Conservation (phyloP, 2,329 filamentous ascomycete species). For the Fusarium buharicum region DNA sequence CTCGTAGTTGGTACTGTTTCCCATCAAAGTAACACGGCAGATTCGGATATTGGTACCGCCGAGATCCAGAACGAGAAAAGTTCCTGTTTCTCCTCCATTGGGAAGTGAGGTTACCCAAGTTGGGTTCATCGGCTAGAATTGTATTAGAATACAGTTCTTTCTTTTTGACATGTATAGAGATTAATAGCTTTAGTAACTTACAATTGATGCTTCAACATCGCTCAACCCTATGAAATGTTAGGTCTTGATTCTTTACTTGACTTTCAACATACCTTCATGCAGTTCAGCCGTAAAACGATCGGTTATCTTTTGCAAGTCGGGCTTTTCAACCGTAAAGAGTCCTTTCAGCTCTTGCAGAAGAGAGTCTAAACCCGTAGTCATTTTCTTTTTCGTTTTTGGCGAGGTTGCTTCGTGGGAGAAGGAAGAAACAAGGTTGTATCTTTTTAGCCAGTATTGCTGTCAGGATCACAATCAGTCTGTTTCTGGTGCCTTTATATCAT, state of each 20-base stretch:
- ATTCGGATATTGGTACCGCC: constrained; percentile 94
- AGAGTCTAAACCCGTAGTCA: too few species aligned
- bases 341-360: constrained; percentile 75
- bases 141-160: constrained; percentile 39
- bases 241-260: not conserved
- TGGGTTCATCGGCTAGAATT: constrained; percentile 86
- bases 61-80: constrained; percentile 90
- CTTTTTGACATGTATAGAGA: not conserved
- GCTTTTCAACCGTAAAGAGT: constrained; percentile 78
- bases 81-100: constrained; percentile 85
- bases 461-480: too few species aligned
- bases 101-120: constrained; percentile 95
- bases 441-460: too few species aligned
- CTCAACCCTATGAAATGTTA: constrained; percentile 69
- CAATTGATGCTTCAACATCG: constrained; percentile 90
- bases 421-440: too few species aligned
- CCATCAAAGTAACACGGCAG: constrained; percentile 87
- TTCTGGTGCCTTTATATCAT: too few species aligned
- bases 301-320: constrained; percentile 88
- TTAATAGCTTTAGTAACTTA: constrained; percentile 59
- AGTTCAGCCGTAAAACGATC: constrained; percentile 89
- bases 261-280: constrained; percentile 71
- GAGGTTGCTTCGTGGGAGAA: too few species aligned
- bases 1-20: constrained; percentile 88
- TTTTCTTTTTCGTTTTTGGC: too few species aligned